phyloP scores from a whole-genome alignment of 768 basidiomycete species.

The Boletus sp. region DNA sequence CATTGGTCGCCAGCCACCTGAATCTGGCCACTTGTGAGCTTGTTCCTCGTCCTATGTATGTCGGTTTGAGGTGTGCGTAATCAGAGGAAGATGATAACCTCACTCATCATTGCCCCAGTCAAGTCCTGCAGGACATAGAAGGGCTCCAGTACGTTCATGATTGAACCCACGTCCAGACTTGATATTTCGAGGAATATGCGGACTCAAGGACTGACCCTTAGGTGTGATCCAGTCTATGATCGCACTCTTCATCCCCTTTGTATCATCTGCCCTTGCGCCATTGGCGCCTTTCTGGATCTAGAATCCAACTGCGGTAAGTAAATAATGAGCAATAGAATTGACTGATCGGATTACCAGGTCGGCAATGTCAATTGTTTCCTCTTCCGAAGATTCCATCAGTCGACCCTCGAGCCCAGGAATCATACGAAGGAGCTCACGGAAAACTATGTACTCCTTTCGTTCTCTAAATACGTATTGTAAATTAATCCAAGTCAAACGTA shows the following conservation, averaged over 20 bases:
- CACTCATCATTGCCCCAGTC: background rate
- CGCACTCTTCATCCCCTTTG: too few relatives aligned
- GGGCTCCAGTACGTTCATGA: background rate
- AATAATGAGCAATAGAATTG: background rate
- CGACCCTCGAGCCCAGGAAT: background rate
- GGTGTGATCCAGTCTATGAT: background rate
- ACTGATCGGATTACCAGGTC: background rate
- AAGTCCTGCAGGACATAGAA: background rate
- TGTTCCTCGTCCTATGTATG: background rate
- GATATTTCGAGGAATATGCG: background rate
- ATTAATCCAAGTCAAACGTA: background rate
- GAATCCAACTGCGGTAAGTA: background rate
- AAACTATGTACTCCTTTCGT: background rate
- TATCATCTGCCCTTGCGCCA: background rate
- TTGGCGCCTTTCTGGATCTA: background rate
- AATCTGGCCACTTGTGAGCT: background rate
- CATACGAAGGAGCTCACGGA: background rate
- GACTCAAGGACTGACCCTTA: background rate
- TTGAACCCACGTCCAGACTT: background rate
- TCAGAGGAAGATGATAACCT: background rate
- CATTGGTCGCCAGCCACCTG: background rate
- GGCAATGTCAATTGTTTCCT: background rate
- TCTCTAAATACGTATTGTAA: background rate
- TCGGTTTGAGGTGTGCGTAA: background rate
- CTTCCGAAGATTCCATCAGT: background rate